phyloP scores from a whole-genome alignment of 352 stramenopile genomes.

The Phytophthora foliorum region DNA sequence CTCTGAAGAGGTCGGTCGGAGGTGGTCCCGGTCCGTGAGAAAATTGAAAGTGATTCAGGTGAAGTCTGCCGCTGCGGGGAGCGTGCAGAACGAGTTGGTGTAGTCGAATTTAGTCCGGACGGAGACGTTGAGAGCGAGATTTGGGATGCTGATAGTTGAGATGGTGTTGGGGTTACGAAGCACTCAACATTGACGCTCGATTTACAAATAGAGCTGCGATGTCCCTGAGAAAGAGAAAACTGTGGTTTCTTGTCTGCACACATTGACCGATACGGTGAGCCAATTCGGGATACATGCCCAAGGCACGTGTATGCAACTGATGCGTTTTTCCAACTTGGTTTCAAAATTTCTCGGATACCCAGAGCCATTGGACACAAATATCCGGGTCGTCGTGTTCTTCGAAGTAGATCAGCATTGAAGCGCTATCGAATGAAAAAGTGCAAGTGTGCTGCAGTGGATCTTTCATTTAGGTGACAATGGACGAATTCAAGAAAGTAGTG shows the following conservation, averaged over 20 bases:
- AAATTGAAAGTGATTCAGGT: slow-evolving; percentile 29
- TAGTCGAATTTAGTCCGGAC: not conserved
- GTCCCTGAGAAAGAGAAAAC: not conserved
- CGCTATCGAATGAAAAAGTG: too few species aligned
- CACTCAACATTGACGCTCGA: not conserved
- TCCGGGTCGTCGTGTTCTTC: too few species aligned
- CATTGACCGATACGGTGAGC: too few species aligned
- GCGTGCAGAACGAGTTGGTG: not conserved
- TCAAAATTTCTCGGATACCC: not conserved
- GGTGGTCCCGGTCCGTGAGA: slow-evolving; percentile 4
- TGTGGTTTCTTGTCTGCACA: slow-evolving; percentile 13
- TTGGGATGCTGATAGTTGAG: slow-evolving; percentile 12
- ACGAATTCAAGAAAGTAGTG: not conserved
- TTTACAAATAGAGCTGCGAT: slow-evolving; percentile 21
- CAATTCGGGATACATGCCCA: not conserved
- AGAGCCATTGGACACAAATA: too few species aligned
- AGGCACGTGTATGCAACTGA: slow-evolving; percentile 7
- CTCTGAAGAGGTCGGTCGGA: not conserved
- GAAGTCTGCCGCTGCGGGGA: not conserved
- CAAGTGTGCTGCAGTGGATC: too few species aligned
- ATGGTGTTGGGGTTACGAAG: not conserved
- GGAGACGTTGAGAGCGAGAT: slow-evolving; percentile 21
- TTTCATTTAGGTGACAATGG: too few species aligned
- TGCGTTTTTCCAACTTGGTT: not conserved
- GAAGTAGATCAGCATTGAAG: too few species aligned